Base-by-base conservation (phyloP, 208 protist species). In the Naegleria fowleri region DNA sequence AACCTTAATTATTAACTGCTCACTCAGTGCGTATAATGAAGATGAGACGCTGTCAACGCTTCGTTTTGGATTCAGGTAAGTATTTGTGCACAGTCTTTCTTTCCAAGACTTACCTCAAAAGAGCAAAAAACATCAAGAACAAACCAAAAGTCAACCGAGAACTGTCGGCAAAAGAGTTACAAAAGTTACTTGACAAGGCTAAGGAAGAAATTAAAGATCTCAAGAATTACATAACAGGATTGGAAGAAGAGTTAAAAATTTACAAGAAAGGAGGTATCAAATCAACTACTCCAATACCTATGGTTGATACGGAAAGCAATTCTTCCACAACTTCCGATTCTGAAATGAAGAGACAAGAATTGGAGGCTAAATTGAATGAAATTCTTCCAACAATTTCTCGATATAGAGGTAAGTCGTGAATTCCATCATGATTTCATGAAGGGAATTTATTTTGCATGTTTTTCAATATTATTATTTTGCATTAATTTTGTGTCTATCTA, bases 1-100 rank as follows among this genome's bases (percentile, higher is more conserved):
- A n/a, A 94, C 97, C 0, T 94, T 98, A 16, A 92, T 98, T 76
- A 95, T 97, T 39, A 97, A 96, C 19, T 91, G 59, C 91, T 97
- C 95, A 91, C 94, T 95, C 5, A 94, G 94, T 86, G 86, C 90
- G 15, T 95, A 95, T 91, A 97, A 97, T 91, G 94, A 92, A 3
- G 91, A 93, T 86, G 96, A 98, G 91, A 98, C 96, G 25, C 90
- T 98, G 0, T 98, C 97, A 4, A 97, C 97, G 5, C 92, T 98
- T 79, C 94, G 95, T 83, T 94, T 94, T 67, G 92, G 90, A n/a
- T 55, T 39, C 75, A 90, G 43, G 43, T 48, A 48, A 48, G 43
- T 48, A 7, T 48, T 48, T n/a, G n/a, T n/a, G n/a, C n/a, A n/a
- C n/a, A 48, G 7, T 48, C 7, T 48, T 48, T 9, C 43, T 48